Evolutionary conservation across 2,329 filamentous ascomycete genomes (phyloP).

Genomic region (Fusarium verrucosum): DNA sequence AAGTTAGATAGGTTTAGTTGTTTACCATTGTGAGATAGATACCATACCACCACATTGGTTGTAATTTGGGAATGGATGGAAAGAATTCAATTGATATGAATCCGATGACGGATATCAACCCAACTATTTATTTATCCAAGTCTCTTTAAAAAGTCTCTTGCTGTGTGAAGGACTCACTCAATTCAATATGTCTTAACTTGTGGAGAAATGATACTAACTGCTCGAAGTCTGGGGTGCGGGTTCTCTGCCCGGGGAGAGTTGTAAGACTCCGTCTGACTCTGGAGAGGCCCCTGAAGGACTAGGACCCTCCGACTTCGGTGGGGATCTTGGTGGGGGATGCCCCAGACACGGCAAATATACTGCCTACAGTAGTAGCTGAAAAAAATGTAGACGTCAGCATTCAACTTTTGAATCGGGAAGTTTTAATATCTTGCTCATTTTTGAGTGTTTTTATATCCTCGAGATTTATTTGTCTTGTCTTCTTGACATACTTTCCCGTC

Average conservation of each 20-base stretch:
- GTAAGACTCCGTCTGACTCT: neutral
- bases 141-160: no score
- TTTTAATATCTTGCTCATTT: neutral
- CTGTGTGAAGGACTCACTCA: no score
- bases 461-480: neutral
- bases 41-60: slow-evolving; percentile 35
- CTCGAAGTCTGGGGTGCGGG: neutral
- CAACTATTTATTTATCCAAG: neutral
- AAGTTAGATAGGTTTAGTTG: slow-evolving; percentile 41
- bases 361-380: slow-evolving; percentile 21
- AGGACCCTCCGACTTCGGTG: slow-evolving; percentile 30
- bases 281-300: neutral
- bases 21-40: slow-evolving; percentile 43
- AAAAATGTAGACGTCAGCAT: slow-evolving; percentile 28
- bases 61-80: slow-evolving; percentile 23
- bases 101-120: slow-evolving; percentile 2
- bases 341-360: slow-evolving; percentile 29
- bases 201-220: neutral
- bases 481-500: neutral
- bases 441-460: neutral
- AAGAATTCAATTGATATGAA: slow-evolving; percentile 23
- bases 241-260: slow-evolving; percentile 5
- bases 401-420: slow-evolving; percentile 12
- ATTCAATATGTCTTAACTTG: no score
- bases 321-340: slow-evolving; percentile 12